Conservation (phyloP, 208 protist species). For the Trypanosoma melophagium region DNA sequence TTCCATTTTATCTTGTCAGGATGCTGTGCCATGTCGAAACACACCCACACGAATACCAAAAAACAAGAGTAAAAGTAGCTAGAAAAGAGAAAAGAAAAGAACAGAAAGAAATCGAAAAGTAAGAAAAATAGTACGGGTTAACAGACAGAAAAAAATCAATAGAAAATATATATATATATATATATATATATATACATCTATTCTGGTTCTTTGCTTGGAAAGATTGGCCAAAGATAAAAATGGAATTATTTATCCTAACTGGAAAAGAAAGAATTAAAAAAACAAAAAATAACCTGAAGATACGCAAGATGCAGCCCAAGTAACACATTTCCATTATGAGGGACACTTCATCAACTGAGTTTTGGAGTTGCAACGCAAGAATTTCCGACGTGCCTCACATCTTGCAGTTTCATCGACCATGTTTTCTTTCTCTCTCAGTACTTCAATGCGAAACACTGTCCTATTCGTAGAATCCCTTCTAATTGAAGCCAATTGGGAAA, state of each 20-base stretch:
- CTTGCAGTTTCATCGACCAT: neutral
- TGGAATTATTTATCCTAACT: neutral
- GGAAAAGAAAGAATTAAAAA: slow-evolving; percentile 10
- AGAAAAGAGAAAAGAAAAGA: neutral
- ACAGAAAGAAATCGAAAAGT: neutral
- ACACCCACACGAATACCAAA: neutral
- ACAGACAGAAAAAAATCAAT: neutral
- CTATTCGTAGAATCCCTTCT: neutral
- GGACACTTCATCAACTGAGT: neutral
- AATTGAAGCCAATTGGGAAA: slow-evolving; percentile 1
- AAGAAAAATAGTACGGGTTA: neutral
- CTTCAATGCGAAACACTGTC: slow-evolving; percentile 12
- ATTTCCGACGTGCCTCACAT: neutral
- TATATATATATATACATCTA: neutral
- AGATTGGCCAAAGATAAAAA: neutral
- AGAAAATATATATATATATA: neutral
- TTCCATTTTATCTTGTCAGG: slow-evolving; percentile 69
- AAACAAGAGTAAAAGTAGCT: too few species aligned
- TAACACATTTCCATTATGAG: neutral
- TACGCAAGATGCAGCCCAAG: neutral
- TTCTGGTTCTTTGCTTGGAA: too few species aligned
- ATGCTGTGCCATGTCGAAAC: slow-evolving; percentile 61
- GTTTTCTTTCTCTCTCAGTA: neutral
- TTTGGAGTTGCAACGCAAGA: slow-evolving; percentile 13
- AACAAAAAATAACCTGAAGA: slow-evolving; percentile 9